phyloP scores from a whole-genome alignment of 768 basidiomycete genomes.

The Suillus americanus region DNA sequence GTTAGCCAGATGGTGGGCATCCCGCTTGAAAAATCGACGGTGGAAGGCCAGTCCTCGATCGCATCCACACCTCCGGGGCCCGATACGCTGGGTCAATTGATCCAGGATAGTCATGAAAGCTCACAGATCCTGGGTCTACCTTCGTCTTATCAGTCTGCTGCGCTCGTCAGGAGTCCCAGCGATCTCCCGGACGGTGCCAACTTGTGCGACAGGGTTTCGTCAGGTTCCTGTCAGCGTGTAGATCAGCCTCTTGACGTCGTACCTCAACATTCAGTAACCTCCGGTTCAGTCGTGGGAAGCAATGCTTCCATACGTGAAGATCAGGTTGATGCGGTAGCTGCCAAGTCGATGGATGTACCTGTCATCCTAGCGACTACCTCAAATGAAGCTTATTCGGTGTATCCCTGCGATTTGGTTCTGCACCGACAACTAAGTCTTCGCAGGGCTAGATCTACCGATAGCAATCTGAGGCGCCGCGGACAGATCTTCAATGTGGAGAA shows the following conservation, averaged over 20 bases:
- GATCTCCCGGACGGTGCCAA: neutral
- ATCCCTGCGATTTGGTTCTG: neutral
- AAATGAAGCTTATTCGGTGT: neutral
- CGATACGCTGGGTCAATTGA: neutral
- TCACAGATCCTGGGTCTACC: neutral
- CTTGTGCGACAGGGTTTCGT: neutral
- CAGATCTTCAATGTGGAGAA: slow-evolving; percentile 23
- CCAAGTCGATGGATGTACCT: slow-evolving; percentile 2
- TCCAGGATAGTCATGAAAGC: neutral
- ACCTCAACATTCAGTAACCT: neutral
- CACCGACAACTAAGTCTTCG: slow-evolving; percentile 1
- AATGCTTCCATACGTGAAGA: neutral
- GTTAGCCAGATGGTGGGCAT: slow-evolving; percentile 33
- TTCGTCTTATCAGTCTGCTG: neutral
- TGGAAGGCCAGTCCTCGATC: neutral
- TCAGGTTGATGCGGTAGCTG: neutral
- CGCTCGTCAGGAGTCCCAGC: neutral
- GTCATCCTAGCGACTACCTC: neutral
- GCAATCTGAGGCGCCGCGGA: slow-evolving; percentile 22
- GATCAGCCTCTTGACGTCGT: neutral
- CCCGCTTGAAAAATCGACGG: neutral
- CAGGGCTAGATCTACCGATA: neutral
- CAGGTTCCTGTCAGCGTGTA: neutral
- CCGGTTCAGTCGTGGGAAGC: neutral
- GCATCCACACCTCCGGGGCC: neutral